Conservation (phyloP, 345 rosid genomes). For the Murraya koenigii region DNA sequence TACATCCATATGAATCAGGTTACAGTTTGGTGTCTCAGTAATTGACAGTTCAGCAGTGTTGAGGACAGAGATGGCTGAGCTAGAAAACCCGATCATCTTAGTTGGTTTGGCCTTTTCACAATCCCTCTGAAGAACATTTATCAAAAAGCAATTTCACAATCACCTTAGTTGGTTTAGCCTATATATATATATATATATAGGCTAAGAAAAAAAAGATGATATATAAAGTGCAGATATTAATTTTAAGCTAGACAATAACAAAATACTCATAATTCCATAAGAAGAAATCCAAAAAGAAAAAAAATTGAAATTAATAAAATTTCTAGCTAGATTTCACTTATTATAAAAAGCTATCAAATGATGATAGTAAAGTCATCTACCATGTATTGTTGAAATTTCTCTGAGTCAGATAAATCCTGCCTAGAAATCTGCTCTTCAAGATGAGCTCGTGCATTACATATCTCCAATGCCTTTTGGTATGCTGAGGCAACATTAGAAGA, state of each 20-base stretch:
- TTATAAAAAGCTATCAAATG: neutral
- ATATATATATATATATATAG: too few relatives aligned
- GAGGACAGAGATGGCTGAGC: too few relatives aligned
- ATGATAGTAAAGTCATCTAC: conserved; percentile 28
- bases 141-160: too few relatives aligned
- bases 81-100: too few relatives aligned
- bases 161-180: too few relatives aligned
- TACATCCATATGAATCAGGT: too few relatives aligned
- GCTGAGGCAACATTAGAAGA: conserved; percentile 64
- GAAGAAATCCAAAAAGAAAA: conserved; percentile 7
- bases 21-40: too few relatives aligned
- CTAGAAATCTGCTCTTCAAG: conserved; percentile 64
- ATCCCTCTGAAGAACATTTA: too few relatives aligned
- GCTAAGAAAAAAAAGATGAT: too few relatives aligned
- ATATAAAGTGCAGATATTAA: neutral
- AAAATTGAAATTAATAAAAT: conserved; percentile 3
- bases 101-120: too few relatives aligned
- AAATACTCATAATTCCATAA: neutral
- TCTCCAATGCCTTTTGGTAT: conserved; percentile 67
- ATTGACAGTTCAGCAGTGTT: too few relatives aligned
- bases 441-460: conserved; percentile 65
- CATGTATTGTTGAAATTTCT: conserved; percentile 71
- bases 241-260: neutral
- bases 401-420: conserved; percentile 54
- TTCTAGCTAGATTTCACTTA: neutral